Evolutionary conservation across 2,329 filamentous ascomycete species (phyloP).

Genomic region (Claviceps maximensis): DNA sequence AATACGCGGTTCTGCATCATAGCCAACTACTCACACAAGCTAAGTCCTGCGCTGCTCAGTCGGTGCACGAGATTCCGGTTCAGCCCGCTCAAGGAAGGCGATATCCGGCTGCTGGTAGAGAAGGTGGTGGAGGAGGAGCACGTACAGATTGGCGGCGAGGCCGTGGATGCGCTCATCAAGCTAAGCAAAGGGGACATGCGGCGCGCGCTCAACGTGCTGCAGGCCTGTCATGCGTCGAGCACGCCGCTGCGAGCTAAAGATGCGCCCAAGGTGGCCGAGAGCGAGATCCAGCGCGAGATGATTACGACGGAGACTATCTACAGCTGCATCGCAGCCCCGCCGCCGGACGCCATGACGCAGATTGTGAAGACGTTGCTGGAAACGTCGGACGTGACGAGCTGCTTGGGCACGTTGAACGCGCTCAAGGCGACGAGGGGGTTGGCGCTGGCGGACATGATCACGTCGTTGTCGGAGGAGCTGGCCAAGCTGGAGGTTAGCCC

Average conservation of each 20-base stretch:
- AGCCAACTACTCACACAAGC: slow-evolving; percentile 96
- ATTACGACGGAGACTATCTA: slow-evolving; percentile 92
- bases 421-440: slow-evolving; percentile 77
- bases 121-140: slow-evolving; percentile 79
- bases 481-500: slow-evolving; percentile 70
- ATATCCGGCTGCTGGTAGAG: slow-evolving; percentile 77
- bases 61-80: slow-evolving; percentile 92
- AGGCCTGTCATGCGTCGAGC: slow-evolving; percentile 93
- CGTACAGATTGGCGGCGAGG: slow-evolving; percentile 70
- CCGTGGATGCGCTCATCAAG: slow-evolving; percentile 68
- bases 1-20: slow-evolving; percentile 98
- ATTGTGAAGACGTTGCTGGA: slow-evolving; percentile 75
- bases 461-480: slow-evolving; percentile 71
- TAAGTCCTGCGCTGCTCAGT: slow-evolving; percentile 83
- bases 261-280: slow-evolving; percentile 44
- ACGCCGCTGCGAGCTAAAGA: slow-evolving; percentile 51
- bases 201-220: slow-evolving; percentile 82
- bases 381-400: slow-evolving; percentile 79
- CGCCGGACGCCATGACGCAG: slow-evolving; percentile 72
- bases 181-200: slow-evolving; percentile 96
- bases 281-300: slow-evolving; percentile 57
- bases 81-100: slow-evolving; percentile 76
- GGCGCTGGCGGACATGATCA: slow-evolving; percentile 87
- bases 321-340: slow-evolving; percentile 91
- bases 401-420: slow-evolving; percentile 74